Evolutionary conservation across 345 rosid genomes (phyloP).

Genomic region (Brassica napus): DNA sequence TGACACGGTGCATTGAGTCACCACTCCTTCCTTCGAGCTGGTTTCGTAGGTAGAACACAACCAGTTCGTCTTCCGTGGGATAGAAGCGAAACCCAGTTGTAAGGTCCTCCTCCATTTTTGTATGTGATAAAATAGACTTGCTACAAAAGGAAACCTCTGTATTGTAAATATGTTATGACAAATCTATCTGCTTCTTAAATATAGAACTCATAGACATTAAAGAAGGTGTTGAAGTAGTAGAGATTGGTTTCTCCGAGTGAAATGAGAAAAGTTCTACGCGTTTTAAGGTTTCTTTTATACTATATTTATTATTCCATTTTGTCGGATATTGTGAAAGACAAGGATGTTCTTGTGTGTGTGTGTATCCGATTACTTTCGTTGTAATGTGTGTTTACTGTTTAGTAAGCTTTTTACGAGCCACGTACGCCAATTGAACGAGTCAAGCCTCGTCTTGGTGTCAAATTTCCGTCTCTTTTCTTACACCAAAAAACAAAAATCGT

Average conservation of each 20-base stretch:
- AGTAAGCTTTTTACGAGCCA: constrained; percentile 23
- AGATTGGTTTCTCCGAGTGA: constrained; percentile 55
- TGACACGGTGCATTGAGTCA: constrained; percentile 54
- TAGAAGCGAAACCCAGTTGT: constrained; percentile 70
- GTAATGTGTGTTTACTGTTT: constrained; percentile 14
- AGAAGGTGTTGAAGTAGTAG: constrained; percentile 31
- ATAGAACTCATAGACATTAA: constrained; percentile 22
- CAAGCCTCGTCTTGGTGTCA: constrained; percentile 29
- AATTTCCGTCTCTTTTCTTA: constrained; percentile 23
- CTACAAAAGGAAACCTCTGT: background rate
- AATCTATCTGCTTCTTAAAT: background rate
- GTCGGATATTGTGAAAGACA: constrained; percentile 15
- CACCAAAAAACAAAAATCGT: background rate
- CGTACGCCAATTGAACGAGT: constrained; percentile 30
- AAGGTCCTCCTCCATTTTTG: constrained; percentile 42
- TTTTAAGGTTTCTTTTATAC: background rate
- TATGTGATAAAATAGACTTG: background rate
- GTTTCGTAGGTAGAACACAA: constrained; percentile 73
- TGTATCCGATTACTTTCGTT: constrained; percentile 3
- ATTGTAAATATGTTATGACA: background rate
- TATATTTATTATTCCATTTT: background rate
- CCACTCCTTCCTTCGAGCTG: constrained; percentile 55
- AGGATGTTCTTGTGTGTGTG: constrained; percentile 6
- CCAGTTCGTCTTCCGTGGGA: constrained; percentile 91
- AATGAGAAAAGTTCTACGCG: constrained; percentile 47